Evolutionary conservation across 176 grass and related monocot species (phyloP).

Genomic region (Oropetium thomaeum): DNA sequence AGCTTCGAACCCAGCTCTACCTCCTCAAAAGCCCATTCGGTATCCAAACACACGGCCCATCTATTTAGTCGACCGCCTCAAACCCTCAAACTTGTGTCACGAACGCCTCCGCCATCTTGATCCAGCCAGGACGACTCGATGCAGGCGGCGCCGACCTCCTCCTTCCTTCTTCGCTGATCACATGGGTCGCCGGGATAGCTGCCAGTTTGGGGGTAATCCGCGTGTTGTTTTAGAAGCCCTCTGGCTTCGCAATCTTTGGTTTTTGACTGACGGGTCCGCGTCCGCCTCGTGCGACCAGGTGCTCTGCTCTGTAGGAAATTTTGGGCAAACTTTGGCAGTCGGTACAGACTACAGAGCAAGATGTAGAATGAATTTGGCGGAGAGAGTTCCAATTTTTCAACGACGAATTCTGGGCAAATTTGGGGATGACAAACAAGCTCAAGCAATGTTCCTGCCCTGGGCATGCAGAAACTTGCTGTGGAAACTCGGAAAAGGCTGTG

Average conservation of each 20-base stretch:
- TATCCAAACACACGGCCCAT: neutral
- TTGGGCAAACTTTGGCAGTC: neutral
- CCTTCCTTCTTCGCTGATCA: neutral
- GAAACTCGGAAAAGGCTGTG: neutral
- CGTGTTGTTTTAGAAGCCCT: neutral
- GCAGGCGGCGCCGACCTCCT: neutral
- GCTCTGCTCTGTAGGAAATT: neutral
- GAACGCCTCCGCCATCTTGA: no score
- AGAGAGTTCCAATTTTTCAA: neutral
- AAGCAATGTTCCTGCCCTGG: neutral
- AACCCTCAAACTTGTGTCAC: no score
- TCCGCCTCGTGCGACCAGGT: neutral
- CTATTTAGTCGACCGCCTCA: no score
- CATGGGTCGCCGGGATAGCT: neutral
- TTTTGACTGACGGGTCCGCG: neutral
- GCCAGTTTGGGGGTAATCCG: neutral
- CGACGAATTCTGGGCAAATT: no score
- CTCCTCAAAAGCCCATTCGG: neutral
- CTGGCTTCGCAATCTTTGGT: neutral
- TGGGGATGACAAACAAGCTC: no score
- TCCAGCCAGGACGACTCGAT: neutral
- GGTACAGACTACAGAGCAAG: neutral
- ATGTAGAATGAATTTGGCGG: neutral
- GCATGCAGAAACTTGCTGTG: conserved; percentile 4
- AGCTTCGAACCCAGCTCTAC: neutral